Conservation (phyloP, 441 rosid genomes). For the Bocquillonia castaneifolia region DNA sequence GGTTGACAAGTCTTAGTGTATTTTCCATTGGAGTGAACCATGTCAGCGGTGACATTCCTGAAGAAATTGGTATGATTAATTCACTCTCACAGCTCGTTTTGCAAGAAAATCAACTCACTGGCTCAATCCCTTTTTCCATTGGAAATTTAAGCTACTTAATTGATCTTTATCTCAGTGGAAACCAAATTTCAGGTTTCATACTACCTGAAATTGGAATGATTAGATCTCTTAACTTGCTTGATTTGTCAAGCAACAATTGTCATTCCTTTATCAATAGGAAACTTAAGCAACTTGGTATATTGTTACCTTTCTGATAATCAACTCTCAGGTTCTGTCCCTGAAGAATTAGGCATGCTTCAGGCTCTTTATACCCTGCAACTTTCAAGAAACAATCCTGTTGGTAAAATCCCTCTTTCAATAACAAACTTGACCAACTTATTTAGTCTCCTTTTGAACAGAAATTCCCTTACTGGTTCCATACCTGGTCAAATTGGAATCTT, state of each 20-base stretch:
- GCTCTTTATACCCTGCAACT: not conserved
- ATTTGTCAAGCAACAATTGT: not conserved
- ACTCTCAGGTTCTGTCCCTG: not conserved
- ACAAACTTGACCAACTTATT: not conserved
- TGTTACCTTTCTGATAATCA: not conserved
- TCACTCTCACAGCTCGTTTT: not conserved
- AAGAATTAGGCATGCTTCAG: not conserved
- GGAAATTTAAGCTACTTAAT: slow-evolving; percentile 22
- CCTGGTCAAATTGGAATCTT: not conserved
- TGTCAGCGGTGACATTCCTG: not conserved
- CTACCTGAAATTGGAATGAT: slow-evolving; percentile 5
- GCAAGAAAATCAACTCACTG: not conserved
- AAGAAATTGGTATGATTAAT: not conserved
- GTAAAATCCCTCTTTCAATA: not conserved
- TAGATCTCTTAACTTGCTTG: not conserved
- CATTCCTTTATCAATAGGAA: not conserved
- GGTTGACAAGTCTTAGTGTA: not conserved
- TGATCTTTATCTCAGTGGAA: not conserved
- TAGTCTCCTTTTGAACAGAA: not conserved
- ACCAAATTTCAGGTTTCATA: slow-evolving; percentile 23
- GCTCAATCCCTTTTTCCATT: slow-evolving; percentile 27
- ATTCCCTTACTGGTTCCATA: slow-evolving; percentile 13
- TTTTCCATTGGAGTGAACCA: not conserved
- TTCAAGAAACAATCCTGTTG: not conserved
- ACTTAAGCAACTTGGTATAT: not conserved